Conservation (phyloP, 1,284 basidiomycete genomes). For the Apiotrichum sp. region DNA sequence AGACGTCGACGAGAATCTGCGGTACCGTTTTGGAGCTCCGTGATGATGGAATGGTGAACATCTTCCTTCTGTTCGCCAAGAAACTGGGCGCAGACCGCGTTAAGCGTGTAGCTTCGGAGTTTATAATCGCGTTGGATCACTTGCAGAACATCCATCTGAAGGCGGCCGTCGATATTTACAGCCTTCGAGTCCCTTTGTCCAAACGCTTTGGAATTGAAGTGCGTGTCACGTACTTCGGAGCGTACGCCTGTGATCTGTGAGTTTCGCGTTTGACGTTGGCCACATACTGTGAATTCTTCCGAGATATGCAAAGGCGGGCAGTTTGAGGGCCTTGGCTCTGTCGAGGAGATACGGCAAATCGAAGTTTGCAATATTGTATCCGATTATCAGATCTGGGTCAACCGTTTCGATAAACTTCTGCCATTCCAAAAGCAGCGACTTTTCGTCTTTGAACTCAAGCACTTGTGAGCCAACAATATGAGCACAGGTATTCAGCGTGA, state of each 20-base stretch:
- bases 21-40: conserved; percentile 89
- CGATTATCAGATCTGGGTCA: conserved; percentile 88
- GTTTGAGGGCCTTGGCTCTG: conserved; percentile 73
- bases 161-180: conserved; percentile 75
- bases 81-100: conserved; percentile 92
- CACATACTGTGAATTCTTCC: conserved; percentile 67
- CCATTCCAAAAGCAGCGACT: conserved; percentile 68
- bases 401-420: conserved; percentile 75
- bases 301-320: conserved; percentile 63
- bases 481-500: conserved; percentile 85
- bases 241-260: conserved; percentile 54
- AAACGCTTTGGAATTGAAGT: conserved; percentile 93
- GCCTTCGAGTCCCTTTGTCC: conserved; percentile 93
- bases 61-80: conserved; percentile 96
- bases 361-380: conserved; percentile 86
- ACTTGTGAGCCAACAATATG: conserved; percentile 94
- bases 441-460: conserved; percentile 72
- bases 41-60: conserved; percentile 94
- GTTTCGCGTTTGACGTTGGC: background rate
- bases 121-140: conserved; percentile 97
- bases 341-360: conserved; percentile 92
- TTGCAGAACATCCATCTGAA: conserved; percentile 88
- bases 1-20: conserved; percentile 80
- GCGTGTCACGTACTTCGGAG: conserved; percentile 78
- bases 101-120: conserved; percentile 86